These are phyloP conservation scores for Alternaria gaisen DNA, from an alignment of 2,329 filamentous ascomycete genomes.

Conservation along the genomic window DNA sequence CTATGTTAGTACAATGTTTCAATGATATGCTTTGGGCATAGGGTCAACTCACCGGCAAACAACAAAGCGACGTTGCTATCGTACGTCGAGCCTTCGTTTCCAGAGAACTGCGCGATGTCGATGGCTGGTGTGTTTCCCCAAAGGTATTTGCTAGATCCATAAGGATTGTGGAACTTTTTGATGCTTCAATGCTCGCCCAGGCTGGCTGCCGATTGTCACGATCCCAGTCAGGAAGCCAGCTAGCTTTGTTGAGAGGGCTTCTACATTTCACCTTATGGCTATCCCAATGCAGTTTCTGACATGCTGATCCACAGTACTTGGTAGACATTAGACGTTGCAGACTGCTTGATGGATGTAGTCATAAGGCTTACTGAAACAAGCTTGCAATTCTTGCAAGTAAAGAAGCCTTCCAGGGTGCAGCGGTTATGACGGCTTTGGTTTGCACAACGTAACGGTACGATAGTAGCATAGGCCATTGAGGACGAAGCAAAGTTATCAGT, in stretches of 20 bases:
- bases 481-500: no score
- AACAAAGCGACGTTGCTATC: not conserved
- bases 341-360: no score
- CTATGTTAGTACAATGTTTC: not conserved
- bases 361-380: no score
- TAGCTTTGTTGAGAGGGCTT: conserved; percentile 8
- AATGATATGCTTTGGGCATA: not conserved
- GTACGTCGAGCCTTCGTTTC: not conserved
- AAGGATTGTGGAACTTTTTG: not conserved
- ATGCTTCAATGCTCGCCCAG: not conserved
- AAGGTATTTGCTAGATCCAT: not conserved
- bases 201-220: not conserved
- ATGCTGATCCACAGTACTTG: conserved; percentile 6
- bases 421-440: no score
- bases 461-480: no score
- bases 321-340: not conserved
- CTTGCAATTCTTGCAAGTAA: no score
- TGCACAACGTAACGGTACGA: no score
- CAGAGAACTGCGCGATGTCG: not conserved
- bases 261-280: conserved; percentile 4
- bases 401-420: no score
- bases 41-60: not conserved
- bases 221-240: conserved; percentile 1
- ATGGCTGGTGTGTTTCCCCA: not conserved
- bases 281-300: conserved; percentile 2